A percentile compares a stretch with the other conserved stretches of the same genome.
phyloP scores from a whole-genome alignment of 306 rosid genomes.

The Cucurbita ficifolia region DNA sequence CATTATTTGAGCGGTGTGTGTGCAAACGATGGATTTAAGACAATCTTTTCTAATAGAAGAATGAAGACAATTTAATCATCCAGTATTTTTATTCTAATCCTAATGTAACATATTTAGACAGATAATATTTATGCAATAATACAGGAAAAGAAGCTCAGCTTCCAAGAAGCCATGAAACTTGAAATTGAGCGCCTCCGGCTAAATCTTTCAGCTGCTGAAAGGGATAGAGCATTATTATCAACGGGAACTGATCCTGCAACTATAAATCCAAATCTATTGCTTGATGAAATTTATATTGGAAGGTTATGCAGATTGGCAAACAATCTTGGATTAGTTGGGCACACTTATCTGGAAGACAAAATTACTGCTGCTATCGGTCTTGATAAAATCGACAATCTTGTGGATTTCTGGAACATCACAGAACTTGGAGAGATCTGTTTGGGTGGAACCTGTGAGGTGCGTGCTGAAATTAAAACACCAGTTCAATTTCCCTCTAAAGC shows the following conservation, averaged over 20 bases:
- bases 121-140: slow-evolving; percentile 8
- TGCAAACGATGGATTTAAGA: background rate
- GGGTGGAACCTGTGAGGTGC: slow-evolving; percentile 75
- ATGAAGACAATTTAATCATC: background rate
- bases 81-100: background rate
- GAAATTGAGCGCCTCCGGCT: slow-evolving; percentile 83
- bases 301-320: slow-evolving; percentile 64
- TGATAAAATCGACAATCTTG: slow-evolving; percentile 38
- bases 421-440: slow-evolving; percentile 61
- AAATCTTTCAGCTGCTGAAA: slow-evolving; percentile 93
- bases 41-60: background rate
- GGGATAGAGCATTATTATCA: slow-evolving; percentile 76
- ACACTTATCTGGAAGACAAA: slow-evolving; percentile 78
- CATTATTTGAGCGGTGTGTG: background rate
- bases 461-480: slow-evolving; percentile 38
- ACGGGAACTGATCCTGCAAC: slow-evolving; percentile 78
- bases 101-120: background rate
- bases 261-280: slow-evolving; percentile 68
- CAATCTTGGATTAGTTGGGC: slow-evolving; percentile 77
- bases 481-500: slow-evolving; percentile 14
- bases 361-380: slow-evolving; percentile 70
- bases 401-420: slow-evolving; percentile 82
- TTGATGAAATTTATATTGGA: slow-evolving; percentile 57
- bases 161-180: slow-evolving; percentile 79
- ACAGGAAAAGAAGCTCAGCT: slow-evolving; percentile 54